These are phyloP conservation scores for Irpex sp. DNA, from an alignment of 1,284 basidiomycete species.

Conservation along the genomic window DNA sequence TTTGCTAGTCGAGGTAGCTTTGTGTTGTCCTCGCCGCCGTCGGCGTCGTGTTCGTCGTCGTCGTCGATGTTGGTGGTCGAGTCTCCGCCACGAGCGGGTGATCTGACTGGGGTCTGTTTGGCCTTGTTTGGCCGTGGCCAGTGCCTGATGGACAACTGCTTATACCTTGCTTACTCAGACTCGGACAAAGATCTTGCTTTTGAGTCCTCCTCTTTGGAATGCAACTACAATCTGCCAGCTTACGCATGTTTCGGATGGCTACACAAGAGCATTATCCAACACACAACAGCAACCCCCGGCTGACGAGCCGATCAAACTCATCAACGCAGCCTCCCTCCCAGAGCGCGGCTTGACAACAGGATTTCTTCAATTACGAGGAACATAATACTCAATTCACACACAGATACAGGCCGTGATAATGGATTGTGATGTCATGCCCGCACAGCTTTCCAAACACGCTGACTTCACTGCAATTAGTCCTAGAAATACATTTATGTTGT, in stretches of 20 bases:
- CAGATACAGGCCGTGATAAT: too few species aligned
- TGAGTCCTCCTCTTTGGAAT: not conserved
- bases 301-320: not conserved
- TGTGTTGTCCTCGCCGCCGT: slow-evolving; percentile 16
- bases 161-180: not conserved
- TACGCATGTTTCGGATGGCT: not conserved
- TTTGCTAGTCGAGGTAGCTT: slow-evolving; percentile 12
- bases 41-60: slow-evolving; percentile 20
- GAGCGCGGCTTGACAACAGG: not conserved
- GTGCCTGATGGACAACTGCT: slow-evolving; percentile 5
- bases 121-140: slow-evolving; percentile 27
- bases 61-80: slow-evolving; percentile 19
- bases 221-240: not conserved
- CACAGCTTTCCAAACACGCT: not conserved
- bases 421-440: too few species aligned
- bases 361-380: too few species aligned
- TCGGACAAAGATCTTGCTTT: slow-evolving; percentile 2
- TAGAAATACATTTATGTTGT: not conserved
- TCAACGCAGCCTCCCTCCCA: not conserved
- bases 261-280: not conserved
- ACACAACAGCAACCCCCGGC: not conserved
- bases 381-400: too few species aligned
- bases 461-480: not conserved
- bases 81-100: slow-evolving; percentile 18
- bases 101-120: slow-evolving; percentile 30